Evolutionary conservation across 1,139 yeast genomes (phyloP).

Genomic region (Yamadazyma dushanensis): DNA sequence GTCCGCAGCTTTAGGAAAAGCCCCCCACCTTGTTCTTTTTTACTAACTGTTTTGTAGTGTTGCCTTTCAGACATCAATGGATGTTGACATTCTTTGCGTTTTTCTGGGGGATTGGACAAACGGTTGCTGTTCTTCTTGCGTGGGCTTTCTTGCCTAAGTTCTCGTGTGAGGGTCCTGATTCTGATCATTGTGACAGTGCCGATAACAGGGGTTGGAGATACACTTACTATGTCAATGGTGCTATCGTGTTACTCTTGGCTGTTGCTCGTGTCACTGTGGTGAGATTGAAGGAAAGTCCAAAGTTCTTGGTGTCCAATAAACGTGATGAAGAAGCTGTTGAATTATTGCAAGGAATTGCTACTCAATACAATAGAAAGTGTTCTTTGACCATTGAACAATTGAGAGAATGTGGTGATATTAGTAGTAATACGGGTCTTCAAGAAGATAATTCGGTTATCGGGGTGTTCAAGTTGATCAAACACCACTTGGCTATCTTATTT

Average conservation of each 20-base stretch:
- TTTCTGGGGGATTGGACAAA: constrained; percentile 67
- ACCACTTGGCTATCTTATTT: constrained; percentile 30
- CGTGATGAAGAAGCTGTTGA: constrained; percentile 52
- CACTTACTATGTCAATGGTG: constrained; percentile 54
- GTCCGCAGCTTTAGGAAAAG: background rate
- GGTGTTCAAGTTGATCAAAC: constrained; percentile 17
- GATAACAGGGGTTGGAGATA: constrained; percentile 64
- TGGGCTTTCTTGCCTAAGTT: constrained; percentile 57
- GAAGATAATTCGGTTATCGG: constrained; percentile 20
- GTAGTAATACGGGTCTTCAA: constrained; percentile 25
- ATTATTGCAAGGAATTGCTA: constrained; percentile 37
- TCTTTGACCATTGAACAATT: constrained; percentile 48
- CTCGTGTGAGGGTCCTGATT: constrained; percentile 38
- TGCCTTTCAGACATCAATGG: constrained; percentile 55
- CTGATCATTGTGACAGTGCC: constrained; percentile 41
- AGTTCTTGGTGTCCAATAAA: constrained; percentile 51
- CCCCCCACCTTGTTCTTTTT: background rate
- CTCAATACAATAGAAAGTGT: constrained; percentile 40
- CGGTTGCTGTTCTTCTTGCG: constrained; percentile 52
- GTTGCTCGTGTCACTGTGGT: constrained; percentile 46
- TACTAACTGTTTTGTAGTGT: constrained; percentile 17
- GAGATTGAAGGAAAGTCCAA: constrained; percentile 56
- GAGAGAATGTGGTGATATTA: constrained; percentile 42
- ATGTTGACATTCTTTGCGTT: constrained; percentile 56
- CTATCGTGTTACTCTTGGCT: constrained; percentile 51